Evolutionary conservation across 2,329 filamentous ascomycete species (phyloP), one percentile per base, ranked within the genome.

Genomic region (Calonectria hongkongensis): DNA sequence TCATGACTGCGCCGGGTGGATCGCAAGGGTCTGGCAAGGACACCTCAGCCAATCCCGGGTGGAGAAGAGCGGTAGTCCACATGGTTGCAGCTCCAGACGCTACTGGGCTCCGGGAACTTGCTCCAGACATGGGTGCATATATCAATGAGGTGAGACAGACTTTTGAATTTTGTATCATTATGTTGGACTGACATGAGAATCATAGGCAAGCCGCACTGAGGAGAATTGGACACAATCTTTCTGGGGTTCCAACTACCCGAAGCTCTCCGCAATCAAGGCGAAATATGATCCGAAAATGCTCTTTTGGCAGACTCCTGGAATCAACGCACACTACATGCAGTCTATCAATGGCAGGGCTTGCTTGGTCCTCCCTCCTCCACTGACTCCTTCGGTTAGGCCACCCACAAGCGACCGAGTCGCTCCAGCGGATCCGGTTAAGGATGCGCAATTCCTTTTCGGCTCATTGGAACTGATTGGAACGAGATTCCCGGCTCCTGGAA

Each of bases 241-340:
- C 8, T 60, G 54, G 54, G 54, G 54, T 12, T 30, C 39, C 33
- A 60, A 60, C 54, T 60, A 60, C 13, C 33, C n/a, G 6, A 60
- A 36, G 4, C 54, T 60, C 12, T 60, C 54, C 7, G 33, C 21
- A n/a, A 60, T 43, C 54, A 41, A 60, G 54, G 54, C 54, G 2
- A 41, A 60, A 16, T 60, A 60, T 8, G 54, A 60, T 28, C 21
- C 54, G 2, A 41, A 41, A n/a, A 60, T 60, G 54, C 13, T 60
- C 6, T 41, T 60, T 25, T 43, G 54, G 54, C 54, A 60, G 33
- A 60, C 33, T 7, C 54, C 54, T 12, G 33, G 54, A 27, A 60
- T 60, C 54, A 60, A 60, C 13, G 36, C 54, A 18, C 54, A 60
- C 36, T 60, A 60, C 3, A 60, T 60, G 54, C 54, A 60, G 25